A percentile compares a stretch with the other conserved stretches of the same genome.
phyloP scores from a whole-genome alignment of 352 stramenopile genomes.

The Phytophthora pluvialis region DNA sequence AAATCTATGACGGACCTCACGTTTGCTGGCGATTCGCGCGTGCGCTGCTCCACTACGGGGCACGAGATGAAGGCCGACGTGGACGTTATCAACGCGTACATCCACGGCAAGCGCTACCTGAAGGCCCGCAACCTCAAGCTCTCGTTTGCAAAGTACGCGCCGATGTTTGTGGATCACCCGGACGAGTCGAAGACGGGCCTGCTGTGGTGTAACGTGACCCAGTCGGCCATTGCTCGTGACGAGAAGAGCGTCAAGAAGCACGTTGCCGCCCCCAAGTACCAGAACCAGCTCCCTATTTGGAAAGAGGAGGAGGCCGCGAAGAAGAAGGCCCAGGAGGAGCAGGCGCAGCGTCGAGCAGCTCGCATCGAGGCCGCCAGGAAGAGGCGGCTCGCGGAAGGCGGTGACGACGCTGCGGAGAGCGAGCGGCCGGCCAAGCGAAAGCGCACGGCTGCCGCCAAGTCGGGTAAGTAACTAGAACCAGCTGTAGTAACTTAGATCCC shows the following conservation, averaged over 20 bases:
- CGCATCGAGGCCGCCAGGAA: slow-evolving; percentile 41
- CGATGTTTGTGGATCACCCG: slow-evolving; percentile 70
- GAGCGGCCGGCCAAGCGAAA: slow-evolving; percentile 31
- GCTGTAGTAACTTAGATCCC: slow-evolving; percentile 19
- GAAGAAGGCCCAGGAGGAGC: slow-evolving; percentile 43
- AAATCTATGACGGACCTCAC: slow-evolving; percentile 45
- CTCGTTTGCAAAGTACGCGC: slow-evolving; percentile 62
- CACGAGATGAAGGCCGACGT: slow-evolving; percentile 75
- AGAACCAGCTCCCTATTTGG: slow-evolving; percentile 64
- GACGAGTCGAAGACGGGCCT: slow-evolving; percentile 58
- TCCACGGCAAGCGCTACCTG: slow-evolving; percentile 66
- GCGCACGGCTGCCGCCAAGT: slow-evolving; percentile 1
- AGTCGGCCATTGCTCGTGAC: slow-evolving; percentile 59
- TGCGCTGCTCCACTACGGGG: slow-evolving; percentile 65
- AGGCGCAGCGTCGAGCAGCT: slow-evolving; percentile 29
- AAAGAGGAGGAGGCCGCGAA: slow-evolving; percentile 50
- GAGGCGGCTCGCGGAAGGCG: slow-evolving; percentile 25
- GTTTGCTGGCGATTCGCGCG: slow-evolving; percentile 52
- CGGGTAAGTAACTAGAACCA: slow-evolving; percentile 32
- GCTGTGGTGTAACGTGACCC: slow-evolving; percentile 74
- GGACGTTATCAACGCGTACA: slow-evolving; percentile 56
- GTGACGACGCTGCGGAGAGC: slow-evolving; percentile 5
- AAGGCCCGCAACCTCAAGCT: slow-evolving; percentile 47
- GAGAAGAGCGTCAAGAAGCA: slow-evolving; percentile 59
- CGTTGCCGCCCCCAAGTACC: slow-evolving; percentile 56